A percentile compares a stretch with the other conserved stretches of the same genome.
Conservation (phyloP, 495 filamentous ascomycete species). For the Podospora pseudopauciseta region DNA sequence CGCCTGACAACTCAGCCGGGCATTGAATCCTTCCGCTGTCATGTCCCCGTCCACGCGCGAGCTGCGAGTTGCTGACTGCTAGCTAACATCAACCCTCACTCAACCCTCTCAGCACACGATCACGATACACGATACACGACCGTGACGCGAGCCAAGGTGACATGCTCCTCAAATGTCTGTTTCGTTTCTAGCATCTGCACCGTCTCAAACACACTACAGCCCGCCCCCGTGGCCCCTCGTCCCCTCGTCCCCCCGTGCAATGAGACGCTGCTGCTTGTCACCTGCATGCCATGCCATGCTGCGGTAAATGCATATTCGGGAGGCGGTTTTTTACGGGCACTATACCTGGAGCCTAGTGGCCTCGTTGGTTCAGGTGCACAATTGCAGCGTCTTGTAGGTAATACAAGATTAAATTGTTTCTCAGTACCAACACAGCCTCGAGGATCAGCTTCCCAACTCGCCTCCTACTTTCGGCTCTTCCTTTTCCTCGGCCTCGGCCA, state of each 20-base stretch:
- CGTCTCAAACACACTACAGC: neutral
- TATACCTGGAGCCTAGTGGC: neutral
- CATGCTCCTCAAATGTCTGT: neutral
- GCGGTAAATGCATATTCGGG: neutral
- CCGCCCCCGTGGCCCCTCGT: neutral
- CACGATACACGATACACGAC: neutral
- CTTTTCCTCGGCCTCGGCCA: neutral
- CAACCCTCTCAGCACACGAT: too few species aligned
- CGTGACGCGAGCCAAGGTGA: neutral
- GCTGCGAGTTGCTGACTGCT: neutral
- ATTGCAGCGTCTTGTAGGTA: neutral
- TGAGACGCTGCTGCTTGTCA: neutral
- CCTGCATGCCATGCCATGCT: neutral
- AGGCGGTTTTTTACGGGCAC: neutral
- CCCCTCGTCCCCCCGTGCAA: neutral
- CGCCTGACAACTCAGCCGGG: neutral
- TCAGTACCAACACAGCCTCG: conserved; percentile 1
- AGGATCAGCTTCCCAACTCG: conserved; percentile 3
- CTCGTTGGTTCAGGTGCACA: neutral
- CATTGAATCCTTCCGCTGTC: neutral
- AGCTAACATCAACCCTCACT: neutral
- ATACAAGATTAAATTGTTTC: neutral
- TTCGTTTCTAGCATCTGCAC: neutral
- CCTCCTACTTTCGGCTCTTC: neutral
- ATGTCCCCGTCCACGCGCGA: neutral